A percentile compares a stretch with the other conserved stretches of the same genome.
These are phyloP conservation scores for Phyllosticta capitalensis DNA, from an alignment of 2,329 filamentous ascomycete genomes.

Conservation along the genomic window DNA sequence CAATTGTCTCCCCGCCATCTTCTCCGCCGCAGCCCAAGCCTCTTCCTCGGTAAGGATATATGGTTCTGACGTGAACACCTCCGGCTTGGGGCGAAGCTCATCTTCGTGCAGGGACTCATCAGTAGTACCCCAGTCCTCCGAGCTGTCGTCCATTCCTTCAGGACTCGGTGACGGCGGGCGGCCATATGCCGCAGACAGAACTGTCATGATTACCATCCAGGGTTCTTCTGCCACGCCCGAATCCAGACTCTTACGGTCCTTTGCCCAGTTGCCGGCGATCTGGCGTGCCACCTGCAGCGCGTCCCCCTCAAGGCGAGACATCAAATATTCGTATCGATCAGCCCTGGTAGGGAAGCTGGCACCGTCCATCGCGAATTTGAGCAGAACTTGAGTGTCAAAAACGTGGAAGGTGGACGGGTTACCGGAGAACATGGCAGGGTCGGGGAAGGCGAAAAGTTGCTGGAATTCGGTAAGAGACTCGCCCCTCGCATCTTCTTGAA, in stretches of 20 bases:
- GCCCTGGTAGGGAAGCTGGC: background rate
- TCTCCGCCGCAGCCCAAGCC: background rate
- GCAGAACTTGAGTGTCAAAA: background rate
- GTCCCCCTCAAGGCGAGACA: background rate
- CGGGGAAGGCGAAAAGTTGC: too few species aligned
- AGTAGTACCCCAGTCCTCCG: background rate
- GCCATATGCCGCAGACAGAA: background rate
- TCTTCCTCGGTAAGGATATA: background rate
- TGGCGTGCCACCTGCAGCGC: background rate
- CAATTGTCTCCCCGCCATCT: background rate
- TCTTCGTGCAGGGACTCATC: background rate
- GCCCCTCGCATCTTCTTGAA: too few species aligned
- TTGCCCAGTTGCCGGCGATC: background rate
- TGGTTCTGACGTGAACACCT: background rate
- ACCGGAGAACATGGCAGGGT: background rate
- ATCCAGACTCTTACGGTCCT: background rate
- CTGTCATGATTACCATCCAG: background rate
- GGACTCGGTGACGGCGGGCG: too few species aligned
- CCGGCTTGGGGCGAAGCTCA: background rate
- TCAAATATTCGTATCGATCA: background rate
- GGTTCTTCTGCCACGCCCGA: background rate
- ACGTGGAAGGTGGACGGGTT: background rate
- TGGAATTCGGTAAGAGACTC: too few species aligned
- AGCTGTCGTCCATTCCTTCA: background rate
- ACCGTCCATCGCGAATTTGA: background rate